These are phyloP conservation scores for Comarum palustre DNA, from an alignment of 306 rosid species.

Conservation along the genomic window DNA sequence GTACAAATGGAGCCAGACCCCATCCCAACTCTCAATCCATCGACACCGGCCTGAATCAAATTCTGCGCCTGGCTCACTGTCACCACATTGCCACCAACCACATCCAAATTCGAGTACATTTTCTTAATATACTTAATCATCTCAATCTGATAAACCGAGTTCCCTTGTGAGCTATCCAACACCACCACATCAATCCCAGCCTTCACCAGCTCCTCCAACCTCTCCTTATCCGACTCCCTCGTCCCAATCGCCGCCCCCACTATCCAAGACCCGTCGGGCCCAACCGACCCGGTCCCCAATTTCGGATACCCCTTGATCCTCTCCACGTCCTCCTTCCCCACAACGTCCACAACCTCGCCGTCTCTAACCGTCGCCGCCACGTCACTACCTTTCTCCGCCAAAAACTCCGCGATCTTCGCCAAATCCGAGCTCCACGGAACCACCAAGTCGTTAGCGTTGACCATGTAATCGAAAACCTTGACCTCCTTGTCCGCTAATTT, in stretches of 20 bases:
- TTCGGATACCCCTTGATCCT: slow-evolving; percentile 63
- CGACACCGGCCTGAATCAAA: slow-evolving; percentile 81
- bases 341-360: slow-evolving; percentile 54
- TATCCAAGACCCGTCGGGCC: slow-evolving; percentile 65
- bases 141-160: slow-evolving; percentile 75
- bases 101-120: slow-evolving; percentile 62
- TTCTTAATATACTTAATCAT: slow-evolving; percentile 76
- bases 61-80: slow-evolving; percentile 84
- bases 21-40: slow-evolving; percentile 92
- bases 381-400: slow-evolving; percentile 38
- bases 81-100: slow-evolving; percentile 93
- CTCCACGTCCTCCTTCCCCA: slow-evolving; percentile 61
- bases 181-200: slow-evolving; percentile 80
- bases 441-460: slow-evolving; percentile 22
- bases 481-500: slow-evolving; percentile 35
- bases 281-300: slow-evolving; percentile 60
- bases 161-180: slow-evolving; percentile 93
- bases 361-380: slow-evolving; percentile 46
- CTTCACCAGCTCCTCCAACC: slow-evolving; percentile 69
- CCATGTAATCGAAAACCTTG: slow-evolving; percentile 49
- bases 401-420: slow-evolving; percentile 25
- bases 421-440: slow-evolving; percentile 54
- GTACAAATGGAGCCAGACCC: slow-evolving; percentile 98
- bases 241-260: slow-evolving; percentile 90
- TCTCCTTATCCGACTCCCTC: slow-evolving; percentile 73